Evolutionary conservation across 1,139 yeast species (phyloP), one percentile per base, ranked within the genome.

Genomic region (Blastobotrys illinoisensis): DNA sequence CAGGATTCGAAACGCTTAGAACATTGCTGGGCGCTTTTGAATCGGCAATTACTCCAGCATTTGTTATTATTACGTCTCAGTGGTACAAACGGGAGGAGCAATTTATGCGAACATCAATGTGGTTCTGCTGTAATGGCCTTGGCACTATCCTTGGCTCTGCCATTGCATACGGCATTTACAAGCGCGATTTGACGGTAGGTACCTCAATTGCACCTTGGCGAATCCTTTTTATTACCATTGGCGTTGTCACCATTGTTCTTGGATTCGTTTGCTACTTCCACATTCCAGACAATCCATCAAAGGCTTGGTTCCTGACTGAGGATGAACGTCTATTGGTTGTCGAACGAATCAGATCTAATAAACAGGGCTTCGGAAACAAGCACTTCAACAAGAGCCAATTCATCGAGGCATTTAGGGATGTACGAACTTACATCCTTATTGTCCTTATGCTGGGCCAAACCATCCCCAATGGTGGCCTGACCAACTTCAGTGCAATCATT

Each of bases 181-280:
- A 80, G 74, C 64, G 73, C 54, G 71, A 68, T 48, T 71, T 66
- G 44, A 65, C 65, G 16, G 75, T 71, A 51, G 51, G 68, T 6
- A 61, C 75, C 16, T 65, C 73, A 7, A 61, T 70, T 43, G 71
- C 84, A 83, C 69, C 83, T 5, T 82, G 87, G 87, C 71, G 80
- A 66, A 82, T 86, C 85, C 71, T 82, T 52, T 70, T 82, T 51
- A 71, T 82, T 51, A 69, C 82, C 49, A 85, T 81, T 62, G 86
- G 86, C n/a, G 65, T 76, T 45, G 69, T 79, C 52, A 73, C 85
- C n/a, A 71, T 81, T 49, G 56, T 70, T 14, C 78, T 83, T 76
- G 82, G 83, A 5, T 60, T 78, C 11, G 11, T 14, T n/a, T 56
- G 77, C 26, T 72, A 75, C 52, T 65, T 82, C 48, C 58, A 54